Evolutionary conservation across 2,329 filamentous ascomycete species (phyloP).

Genomic region (Alternaria angustiovoidea): DNA sequence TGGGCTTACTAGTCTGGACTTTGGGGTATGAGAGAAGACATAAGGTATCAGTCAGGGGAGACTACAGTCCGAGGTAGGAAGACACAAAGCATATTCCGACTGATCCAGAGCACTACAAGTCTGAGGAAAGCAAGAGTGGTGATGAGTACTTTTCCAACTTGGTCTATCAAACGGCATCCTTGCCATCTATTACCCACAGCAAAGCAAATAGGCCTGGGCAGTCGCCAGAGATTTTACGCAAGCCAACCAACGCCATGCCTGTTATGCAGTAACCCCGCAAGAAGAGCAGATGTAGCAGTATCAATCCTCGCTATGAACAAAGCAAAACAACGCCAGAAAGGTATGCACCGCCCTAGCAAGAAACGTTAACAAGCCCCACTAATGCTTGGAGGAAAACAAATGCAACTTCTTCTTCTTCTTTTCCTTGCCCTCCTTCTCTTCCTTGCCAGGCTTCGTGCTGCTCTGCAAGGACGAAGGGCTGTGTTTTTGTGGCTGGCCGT

Average conservation of each 20-base stretch:
- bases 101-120: not conserved
- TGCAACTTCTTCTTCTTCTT: constrained; percentile 66
- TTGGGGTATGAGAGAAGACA: not conserved
- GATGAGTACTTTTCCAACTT: not conserved
- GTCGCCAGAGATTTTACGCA: not conserved
- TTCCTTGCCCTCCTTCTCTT: constrained; percentile 40
- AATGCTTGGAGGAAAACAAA: constrained; percentile 57
- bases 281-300: constrained; percentile 8
- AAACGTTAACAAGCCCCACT: constrained; percentile 14
- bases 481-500: constrained; percentile 26
- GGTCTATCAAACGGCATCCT: not conserved
- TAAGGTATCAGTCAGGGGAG: not conserved
- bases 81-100: not conserved
- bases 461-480: constrained; percentile 25
- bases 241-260: constrained; percentile 16
- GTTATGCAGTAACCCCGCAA: constrained; percentile 11
- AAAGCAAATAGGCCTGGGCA: not conserved
- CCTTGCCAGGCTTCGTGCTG: constrained; percentile 30
- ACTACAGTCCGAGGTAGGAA: not conserved
- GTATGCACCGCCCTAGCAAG: constrained; percentile 11
- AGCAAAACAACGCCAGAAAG: constrained; percentile 22
- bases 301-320: constrained; percentile 16
- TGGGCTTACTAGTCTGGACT: constrained; percentile 56
- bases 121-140: not conserved
- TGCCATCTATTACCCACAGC: not conserved